A percentile compares a stretch with the other conserved stretches of the same genome.
phyloP scores from a whole-genome alignment of 768 basidiomycete genomes.

The Lentinula aciculospora region DNA sequence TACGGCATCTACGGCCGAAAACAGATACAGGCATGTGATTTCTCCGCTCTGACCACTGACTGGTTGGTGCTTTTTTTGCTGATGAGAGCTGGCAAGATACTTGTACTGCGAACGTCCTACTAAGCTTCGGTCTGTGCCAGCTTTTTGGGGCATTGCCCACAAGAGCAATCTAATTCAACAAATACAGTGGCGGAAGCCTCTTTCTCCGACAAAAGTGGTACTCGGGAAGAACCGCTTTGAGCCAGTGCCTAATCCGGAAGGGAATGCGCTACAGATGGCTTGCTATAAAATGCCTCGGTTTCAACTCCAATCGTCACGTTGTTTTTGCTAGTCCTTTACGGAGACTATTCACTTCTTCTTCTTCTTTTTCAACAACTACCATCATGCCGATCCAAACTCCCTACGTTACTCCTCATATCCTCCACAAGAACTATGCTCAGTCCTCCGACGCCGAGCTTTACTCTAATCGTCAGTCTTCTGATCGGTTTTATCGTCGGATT shows the following conservation, averaged over 20 bases:
- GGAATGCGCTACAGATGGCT: slow-evolving; percentile 27
- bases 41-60: neutral
- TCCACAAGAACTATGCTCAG: slow-evolving; percentile 83
- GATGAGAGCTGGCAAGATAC: neutral
- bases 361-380: slow-evolving; percentile 51
- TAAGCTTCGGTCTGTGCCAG: neutral
- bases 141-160: slow-evolving; percentile 1
- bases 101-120: neutral
- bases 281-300: slow-evolving; percentile 25
- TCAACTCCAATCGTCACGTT: slow-evolving; percentile 10
- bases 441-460: slow-evolving; percentile 58
- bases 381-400: slow-evolving; percentile 56
- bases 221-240: slow-evolving; percentile 14
- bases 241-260: slow-evolving; percentile 22
- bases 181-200: slow-evolving; percentile 6
- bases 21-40: neutral
- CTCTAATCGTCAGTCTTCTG: slow-evolving; percentile 44
- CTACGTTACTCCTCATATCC: slow-evolving; percentile 85
- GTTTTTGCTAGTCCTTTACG: neutral
- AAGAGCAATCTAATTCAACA: neutral
- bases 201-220: slow-evolving; percentile 3
- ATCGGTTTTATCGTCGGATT: neutral
- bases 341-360: neutral
- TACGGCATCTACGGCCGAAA: neutral
- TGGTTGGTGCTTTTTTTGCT: neutral